A percentile compares a stretch with the other conserved stretches of the same genome.
Conservation (phyloP, 1,139 yeast species). For the Candida sp. region DNA sequence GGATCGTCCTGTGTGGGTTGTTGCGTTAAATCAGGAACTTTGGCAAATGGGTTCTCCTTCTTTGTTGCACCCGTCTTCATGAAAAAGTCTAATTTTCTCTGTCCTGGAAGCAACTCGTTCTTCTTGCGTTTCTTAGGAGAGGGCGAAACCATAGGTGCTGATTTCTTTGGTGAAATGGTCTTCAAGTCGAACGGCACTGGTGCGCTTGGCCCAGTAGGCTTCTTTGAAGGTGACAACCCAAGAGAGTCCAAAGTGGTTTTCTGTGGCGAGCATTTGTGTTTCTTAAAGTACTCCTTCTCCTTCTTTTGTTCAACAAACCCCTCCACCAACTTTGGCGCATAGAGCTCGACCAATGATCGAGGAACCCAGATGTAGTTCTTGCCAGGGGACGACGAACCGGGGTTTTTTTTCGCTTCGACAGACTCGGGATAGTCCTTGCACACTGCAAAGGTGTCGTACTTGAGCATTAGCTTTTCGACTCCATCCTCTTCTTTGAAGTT, state of each 20-base stretch:
- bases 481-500: slow-evolving; percentile 12
- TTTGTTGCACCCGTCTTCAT: slow-evolving; percentile 1
- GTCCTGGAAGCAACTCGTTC: slow-evolving; percentile 3
- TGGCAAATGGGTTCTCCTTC: neutral
- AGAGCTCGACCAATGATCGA: slow-evolving; percentile 13
- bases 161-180: slow-evolving; percentile 2
- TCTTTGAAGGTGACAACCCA: slow-evolving; percentile 9
- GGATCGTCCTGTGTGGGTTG: neutral
- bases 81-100: slow-evolving; percentile 7
- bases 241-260: slow-evolving; percentile 13
- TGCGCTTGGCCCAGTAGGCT: neutral
- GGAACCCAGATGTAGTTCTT: slow-evolving; percentile 20
- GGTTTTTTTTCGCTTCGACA: slow-evolving; percentile 8
- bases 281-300: slow-evolving; percentile 8
- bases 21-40: neutral
- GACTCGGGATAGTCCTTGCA: slow-evolving; percentile 10
- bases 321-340: slow-evolving; percentile 12
- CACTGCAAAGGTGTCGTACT: slow-evolving; percentile 9
- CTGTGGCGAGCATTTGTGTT: slow-evolving; percentile 10
- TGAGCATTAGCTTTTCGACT: slow-evolving; percentile 13
- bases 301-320: slow-evolving; percentile 10
- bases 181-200: slow-evolving; percentile 3
- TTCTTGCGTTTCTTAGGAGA: slow-evolving; percentile 3
- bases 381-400: slow-evolving; percentile 4
- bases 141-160: neutral